Evolutionary conservation across 768 basidiomycete species (phyloP), one percentile per base, ranked within the genome.

Genomic region (Pleurotus salmoneostramineus): DNA sequence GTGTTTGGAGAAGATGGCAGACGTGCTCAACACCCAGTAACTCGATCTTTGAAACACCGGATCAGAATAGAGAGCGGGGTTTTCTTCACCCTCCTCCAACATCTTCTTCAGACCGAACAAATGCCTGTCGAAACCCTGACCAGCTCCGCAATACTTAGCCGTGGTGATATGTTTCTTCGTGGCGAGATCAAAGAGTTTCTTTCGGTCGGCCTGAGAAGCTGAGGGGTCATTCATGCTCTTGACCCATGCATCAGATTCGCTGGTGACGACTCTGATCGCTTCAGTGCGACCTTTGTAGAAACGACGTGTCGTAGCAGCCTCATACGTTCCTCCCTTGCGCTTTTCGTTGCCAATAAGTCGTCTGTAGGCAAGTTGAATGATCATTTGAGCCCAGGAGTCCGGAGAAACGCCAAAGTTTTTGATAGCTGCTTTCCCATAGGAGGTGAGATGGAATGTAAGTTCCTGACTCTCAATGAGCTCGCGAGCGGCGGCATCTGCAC

Each of bases 361-460:
- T 58, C 78, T 82, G 70, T 95, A 95, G 5, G 95, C 95, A 47
- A 98, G 75, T 69, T 98, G 95, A 50, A 95, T 79, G 66, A 94
- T 75, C 82, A 97, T 85, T 74, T 98, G 95, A 47, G 91, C 87
- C 93, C 94, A 97, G 31, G 90, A 90, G 66, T 98, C 95, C 2
- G 95, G 95, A 43, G 93, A 92, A n/a, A 90, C 85, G 35, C 89
- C 86, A 64, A 91, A 93, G 11, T 79, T 73, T 77, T 96, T 97
- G 75, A 96, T 91, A 14, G 83, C 81, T 45, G 82, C 81, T 71
- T 95, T 96, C 35, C 95, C 95, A 64, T 95, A 98, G 1, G 74
- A 69, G 1, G 91, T 93, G 42, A 82, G 75, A 58, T 81, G 69
- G 71, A 85, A 85, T 17, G 76, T 74, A 59, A 94, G 72, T 56